These are phyloP conservation scores for Pleurostoma richardsiae DNA, from an alignment of 2,329 filamentous ascomycete genomes.

Conservation along the genomic window DNA sequence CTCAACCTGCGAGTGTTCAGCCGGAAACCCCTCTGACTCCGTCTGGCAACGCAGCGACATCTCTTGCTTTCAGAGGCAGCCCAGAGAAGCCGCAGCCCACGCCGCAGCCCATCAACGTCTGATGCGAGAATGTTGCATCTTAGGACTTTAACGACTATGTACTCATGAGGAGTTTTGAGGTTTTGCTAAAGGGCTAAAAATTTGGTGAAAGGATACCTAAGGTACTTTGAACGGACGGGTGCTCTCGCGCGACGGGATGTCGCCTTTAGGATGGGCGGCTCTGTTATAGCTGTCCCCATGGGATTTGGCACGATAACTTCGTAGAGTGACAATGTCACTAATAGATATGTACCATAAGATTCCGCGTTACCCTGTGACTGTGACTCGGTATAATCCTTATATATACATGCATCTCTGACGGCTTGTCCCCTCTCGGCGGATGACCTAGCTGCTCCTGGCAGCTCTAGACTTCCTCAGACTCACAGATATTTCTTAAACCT, in stretches of 20 bases:
- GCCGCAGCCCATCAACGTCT: conserved; percentile 22
- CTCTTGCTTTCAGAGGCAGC: conserved; percentile 56
- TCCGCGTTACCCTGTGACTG: no score
- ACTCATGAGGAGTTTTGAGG: conserved; percentile 16
- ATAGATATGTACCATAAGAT: background rate
- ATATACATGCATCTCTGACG: no score
- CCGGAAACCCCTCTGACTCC: conserved; percentile 18
- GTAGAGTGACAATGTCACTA: background rate
- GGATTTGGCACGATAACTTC: background rate
- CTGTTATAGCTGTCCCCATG: background rate
- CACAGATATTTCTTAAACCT: no score
- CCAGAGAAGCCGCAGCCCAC: conserved; percentile 48
- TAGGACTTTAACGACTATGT: background rate
- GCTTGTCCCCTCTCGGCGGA: no score
- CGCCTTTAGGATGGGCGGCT: background rate
- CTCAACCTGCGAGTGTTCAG: background rate
- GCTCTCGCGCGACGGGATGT: background rate
- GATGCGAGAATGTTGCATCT: background rate
- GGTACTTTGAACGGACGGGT: background rate
- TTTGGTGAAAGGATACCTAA: conserved; percentile 1
- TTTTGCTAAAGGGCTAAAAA: background rate
- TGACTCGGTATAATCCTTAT: no score
- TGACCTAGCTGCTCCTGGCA: no score
- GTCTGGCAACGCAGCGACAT: conserved; percentile 24
- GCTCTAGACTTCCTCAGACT: no score